These are phyloP conservation scores for Lecanicillium sp. DNA, from an alignment of 2,329 filamentous ascomycete species.

Conservation along the genomic window DNA sequence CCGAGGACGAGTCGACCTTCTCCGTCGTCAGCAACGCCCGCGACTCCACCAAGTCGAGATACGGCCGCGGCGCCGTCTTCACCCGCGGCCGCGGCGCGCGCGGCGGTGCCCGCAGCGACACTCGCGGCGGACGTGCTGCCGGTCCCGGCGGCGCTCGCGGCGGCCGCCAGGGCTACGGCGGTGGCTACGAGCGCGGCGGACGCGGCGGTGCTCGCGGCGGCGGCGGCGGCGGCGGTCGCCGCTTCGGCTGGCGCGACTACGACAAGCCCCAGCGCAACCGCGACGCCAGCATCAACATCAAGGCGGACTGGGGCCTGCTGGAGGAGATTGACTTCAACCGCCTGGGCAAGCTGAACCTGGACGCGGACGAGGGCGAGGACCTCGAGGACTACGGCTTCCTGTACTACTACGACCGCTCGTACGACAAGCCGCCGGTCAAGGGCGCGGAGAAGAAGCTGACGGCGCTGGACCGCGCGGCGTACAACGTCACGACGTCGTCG, in stretches of 20 bases:
- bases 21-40: conserved; percentile 95
- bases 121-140: conserved; percentile 55
- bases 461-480: conserved; percentile 86
- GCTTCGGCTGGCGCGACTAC: conserved; percentile 98
- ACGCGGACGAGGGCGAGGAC: conserved; percentile 91
- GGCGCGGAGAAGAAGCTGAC: conserved; percentile 80
- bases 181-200: conserved; percentile 65
- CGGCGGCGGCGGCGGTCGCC: conserved; percentile 68
- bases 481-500: conserved; percentile 95
- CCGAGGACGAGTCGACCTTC: conserved; percentile 95
- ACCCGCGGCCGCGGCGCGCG: conserved; percentile 80
- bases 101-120: conserved; percentile 59
- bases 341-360: conserved; percentile 89
- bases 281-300: conserved; percentile 93
- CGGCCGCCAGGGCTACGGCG: conserved; percentile 30
- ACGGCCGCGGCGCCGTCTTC: conserved; percentile 83
- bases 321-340: conserved; percentile 99
- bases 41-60: conserved; percentile 78
- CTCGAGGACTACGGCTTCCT: conserved; percentile 94
- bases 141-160: conserved; percentile 60
- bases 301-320: conserved; percentile 88
- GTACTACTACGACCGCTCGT: conserved; percentile 94
- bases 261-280: conserved; percentile 97
- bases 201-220: conserved; percentile 54
- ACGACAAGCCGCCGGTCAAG: conserved; percentile 91